Evolutionary conservation across 2,329 filamentous ascomycete genomes (phyloP).

Genomic region (Apiospora sp.): DNA sequence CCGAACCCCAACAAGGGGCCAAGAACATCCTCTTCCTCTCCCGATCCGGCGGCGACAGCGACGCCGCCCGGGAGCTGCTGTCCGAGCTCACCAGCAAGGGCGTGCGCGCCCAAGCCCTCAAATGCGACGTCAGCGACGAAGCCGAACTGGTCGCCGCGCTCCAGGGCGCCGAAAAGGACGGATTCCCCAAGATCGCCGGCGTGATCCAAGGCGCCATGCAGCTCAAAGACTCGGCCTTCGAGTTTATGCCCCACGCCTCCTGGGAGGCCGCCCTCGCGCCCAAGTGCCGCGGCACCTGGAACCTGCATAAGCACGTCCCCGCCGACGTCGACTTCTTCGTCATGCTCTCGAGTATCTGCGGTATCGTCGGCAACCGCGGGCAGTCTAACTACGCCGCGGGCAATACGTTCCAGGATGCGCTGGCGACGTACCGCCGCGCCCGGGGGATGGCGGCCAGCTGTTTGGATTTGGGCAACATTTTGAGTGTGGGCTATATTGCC

Average conservation of each 20-base stretch:
- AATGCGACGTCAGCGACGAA: conserved; percentile 22
- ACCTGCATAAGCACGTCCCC: conserved; percentile 44
- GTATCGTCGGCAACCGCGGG: conserved; percentile 39
- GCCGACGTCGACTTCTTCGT: conserved; percentile 45
- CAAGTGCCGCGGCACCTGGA: conserved; percentile 47
- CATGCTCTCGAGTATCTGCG: conserved; percentile 41
- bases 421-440: conserved; percentile 35
- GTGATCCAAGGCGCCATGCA: conserved; percentile 24
- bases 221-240: conserved; percentile 29
- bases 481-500: conserved; percentile 34
- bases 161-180: neutral
- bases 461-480: conserved; percentile 37
- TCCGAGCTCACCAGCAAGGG: conserved; percentile 11
- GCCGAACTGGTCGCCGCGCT: neutral
- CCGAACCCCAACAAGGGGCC: conserved; percentile 15
- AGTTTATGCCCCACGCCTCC: conserved; percentile 39
- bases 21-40: conserved; percentile 23
- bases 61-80: conserved; percentile 13
- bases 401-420: conserved; percentile 44
- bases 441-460: conserved; percentile 31
- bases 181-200: conserved; percentile 19
- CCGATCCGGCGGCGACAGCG: conserved; percentile 15
- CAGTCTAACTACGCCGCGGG: conserved; percentile 47
- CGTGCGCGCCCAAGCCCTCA: neutral
- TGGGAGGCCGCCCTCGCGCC: conserved; percentile 49